phyloP scores from a whole-genome alignment of 2,329 filamentous ascomycete genomes.

The Periconia digitata region DNA sequence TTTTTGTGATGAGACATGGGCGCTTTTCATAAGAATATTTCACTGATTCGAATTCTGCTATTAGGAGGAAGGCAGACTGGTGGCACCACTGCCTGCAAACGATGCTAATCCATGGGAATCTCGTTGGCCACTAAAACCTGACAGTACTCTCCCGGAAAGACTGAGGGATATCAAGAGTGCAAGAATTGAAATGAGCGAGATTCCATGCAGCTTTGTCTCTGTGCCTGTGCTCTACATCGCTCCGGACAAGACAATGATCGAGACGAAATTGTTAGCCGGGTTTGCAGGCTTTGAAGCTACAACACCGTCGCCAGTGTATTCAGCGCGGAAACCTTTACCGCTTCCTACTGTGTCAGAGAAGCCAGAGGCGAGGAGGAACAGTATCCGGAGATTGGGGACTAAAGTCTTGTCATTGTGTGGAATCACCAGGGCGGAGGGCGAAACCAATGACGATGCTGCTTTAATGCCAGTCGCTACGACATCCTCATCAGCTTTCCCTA shows the following conservation, averaged over 20 bases:
- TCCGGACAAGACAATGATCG: neutral
- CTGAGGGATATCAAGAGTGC: neutral
- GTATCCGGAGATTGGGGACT: neutral
- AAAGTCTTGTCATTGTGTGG: neutral
- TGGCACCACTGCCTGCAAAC: neutral
- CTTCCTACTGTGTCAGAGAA: neutral
- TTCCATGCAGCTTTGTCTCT: neutral
- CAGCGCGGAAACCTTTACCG: neutral
- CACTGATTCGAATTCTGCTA: no score
- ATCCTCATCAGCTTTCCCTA: neutral
- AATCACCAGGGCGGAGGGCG: neutral
- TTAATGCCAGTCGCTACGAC: neutral
- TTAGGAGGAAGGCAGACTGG: neutral
- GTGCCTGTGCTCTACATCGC: neutral
- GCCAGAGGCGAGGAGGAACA: neutral
- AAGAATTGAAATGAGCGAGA: neutral
- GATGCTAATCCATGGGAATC: neutral
- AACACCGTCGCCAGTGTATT: neutral
- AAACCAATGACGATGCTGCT: neutral
- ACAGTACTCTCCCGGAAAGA: neutral
- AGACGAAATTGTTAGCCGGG: neutral
- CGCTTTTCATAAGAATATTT: no score
- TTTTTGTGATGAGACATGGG: no score
- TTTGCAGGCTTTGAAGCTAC: neutral
- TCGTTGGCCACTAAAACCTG: neutral